Conservation (phyloP, 1,284 basidiomycete genomes). For the Ceratobasidium sp. region DNA sequence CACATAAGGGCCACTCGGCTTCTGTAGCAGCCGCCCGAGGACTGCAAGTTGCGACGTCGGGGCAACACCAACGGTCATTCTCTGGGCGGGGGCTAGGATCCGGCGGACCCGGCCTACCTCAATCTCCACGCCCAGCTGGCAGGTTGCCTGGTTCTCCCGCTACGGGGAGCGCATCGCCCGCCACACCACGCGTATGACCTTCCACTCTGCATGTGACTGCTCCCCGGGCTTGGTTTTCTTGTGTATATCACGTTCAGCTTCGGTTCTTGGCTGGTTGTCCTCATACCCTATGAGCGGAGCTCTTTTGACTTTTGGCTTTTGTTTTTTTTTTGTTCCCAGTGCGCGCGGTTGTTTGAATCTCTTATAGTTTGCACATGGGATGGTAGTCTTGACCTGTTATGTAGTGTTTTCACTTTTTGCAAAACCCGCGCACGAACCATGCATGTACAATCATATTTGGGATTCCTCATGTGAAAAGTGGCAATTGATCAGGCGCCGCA, state of each 20-base stretch:
- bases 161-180: constrained; percentile 24
- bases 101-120: constrained; percentile 66
- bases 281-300: constrained; percentile 39
- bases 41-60: constrained; percentile 58
- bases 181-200: constrained; percentile 37
- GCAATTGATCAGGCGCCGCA: neutral
- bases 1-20: constrained; percentile 54
- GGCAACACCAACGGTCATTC: constrained; percentile 58
- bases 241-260: constrained; percentile 31
- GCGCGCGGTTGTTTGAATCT: constrained; percentile 6
- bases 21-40: constrained; percentile 73
- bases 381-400: constrained; percentile 20
- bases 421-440: constrained; percentile 29
- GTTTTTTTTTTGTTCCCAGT: neutral
- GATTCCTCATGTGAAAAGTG: neutral
- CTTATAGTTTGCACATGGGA: neutral
- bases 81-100: constrained; percentile 62
- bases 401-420: constrained; percentile 4
- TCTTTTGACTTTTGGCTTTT: neutral
- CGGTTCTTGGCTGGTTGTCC: constrained; percentile 24
- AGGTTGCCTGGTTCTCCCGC: constrained; percentile 44
- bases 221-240: neutral
- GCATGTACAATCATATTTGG: constrained; percentile 32
- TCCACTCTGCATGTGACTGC: neutral
- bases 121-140: constrained; percentile 65